Evolutionary conservation across 768 basidiomycete species (phyloP).

Genomic region (Lactifluus hygrophoroides): DNA sequence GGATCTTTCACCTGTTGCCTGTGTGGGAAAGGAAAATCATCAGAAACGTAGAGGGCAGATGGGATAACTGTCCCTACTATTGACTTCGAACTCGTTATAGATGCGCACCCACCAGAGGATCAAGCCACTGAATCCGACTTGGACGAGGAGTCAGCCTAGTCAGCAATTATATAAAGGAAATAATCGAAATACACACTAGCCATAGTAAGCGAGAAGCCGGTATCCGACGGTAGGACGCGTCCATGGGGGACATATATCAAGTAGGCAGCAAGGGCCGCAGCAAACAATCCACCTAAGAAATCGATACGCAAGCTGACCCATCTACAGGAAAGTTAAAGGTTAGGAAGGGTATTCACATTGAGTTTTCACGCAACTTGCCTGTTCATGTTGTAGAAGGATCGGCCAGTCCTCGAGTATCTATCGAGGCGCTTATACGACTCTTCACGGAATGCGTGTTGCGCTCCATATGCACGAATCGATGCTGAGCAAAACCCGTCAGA

Average conservation of each 20-base stretch:
- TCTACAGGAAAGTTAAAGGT: slow-evolving; percentile 20
- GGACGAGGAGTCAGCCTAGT: not conserved
- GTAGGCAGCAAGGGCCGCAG: slow-evolving; percentile 41
- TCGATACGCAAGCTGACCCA: slow-evolving; percentile 52
- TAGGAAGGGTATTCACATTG: not conserved
- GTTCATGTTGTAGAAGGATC: slow-evolving; percentile 42
- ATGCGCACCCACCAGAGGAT: slow-evolving; percentile 44
- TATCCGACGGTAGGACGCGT: slow-evolving; percentile 30
- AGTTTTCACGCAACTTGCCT: slow-evolving; percentile 25
- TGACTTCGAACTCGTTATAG: slow-evolving; percentile 38
- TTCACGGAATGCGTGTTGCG: slow-evolving; percentile 34
- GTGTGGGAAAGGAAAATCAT: not conserved
- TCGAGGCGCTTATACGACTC: slow-evolving; percentile 41
- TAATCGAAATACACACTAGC: slow-evolving; percentile 26
- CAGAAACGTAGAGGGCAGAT: not conserved
- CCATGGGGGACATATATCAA: slow-evolving; percentile 37
- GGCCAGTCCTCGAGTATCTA: slow-evolving; percentile 34
- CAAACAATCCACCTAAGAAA: slow-evolving; percentile 42
- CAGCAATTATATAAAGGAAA: not conserved
- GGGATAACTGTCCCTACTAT: slow-evolving; percentile 26
- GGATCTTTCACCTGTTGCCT: slow-evolving; percentile 26
- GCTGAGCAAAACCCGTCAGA: slow-evolving; percentile 16
- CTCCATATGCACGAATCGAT: slow-evolving; percentile 50
- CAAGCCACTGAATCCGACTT: slow-evolving; percentile 46
- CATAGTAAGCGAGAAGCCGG: slow-evolving; percentile 35